phyloP scores from a whole-genome alignment of 352 stramenopile species.

The Pythium folliculosum region DNA sequence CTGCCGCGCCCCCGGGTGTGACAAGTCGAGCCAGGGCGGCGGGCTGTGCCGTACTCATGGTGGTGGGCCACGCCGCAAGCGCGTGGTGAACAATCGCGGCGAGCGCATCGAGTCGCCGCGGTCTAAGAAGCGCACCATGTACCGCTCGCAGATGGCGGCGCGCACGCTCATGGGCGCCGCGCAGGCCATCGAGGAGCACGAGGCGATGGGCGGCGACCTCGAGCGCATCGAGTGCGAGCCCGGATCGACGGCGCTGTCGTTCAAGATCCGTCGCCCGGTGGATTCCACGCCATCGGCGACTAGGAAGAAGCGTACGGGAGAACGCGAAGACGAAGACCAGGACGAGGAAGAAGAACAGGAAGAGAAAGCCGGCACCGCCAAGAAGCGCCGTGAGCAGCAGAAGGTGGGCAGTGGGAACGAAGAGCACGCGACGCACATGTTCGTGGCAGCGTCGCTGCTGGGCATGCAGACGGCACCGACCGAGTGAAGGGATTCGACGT shows the following conservation, averaged over 20 bases:
- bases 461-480: constrained; percentile 27
- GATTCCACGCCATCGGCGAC: not conserved
- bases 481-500: not conserved
- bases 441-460: constrained; percentile 28
- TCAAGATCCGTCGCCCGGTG: constrained; percentile 17
- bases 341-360: not conserved
- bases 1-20: constrained; percentile 41
- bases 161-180: constrained; percentile 8
- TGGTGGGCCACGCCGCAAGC: constrained; percentile 33
- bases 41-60: constrained; percentile 52
- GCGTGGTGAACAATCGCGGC: constrained; percentile 2
- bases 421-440: constrained; percentile 24
- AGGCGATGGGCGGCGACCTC: not conserved
- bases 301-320: not conserved
- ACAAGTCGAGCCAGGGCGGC: constrained; percentile 48
- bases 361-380: no score
- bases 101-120: constrained; percentile 16
- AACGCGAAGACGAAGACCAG: not conserved
- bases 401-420: not conserved
- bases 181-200: constrained; percentile 11
- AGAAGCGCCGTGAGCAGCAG: no score
- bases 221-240: constrained; percentile 18
- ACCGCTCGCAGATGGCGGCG: constrained; percentile 5
- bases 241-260: constrained; percentile 13
- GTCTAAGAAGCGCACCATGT: constrained; percentile 4